Conservation (phyloP, 2,329 filamentous ascomycete species). For the Furcasterigmium sp. region DNA sequence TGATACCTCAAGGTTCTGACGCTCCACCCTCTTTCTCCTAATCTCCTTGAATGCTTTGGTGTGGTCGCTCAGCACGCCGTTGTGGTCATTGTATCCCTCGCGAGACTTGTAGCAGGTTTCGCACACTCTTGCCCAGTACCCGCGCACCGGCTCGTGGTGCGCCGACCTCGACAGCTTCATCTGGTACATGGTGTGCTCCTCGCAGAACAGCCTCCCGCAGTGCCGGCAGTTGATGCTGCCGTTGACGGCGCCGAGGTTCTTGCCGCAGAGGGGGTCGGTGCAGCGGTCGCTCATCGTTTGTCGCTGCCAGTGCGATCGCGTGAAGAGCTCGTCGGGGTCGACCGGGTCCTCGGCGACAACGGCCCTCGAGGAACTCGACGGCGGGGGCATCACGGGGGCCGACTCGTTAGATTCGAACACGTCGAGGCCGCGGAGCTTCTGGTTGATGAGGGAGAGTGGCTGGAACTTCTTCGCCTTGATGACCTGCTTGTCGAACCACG, state of each 20-base stretch:
- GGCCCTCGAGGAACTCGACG: constrained; percentile 18
- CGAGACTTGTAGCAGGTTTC: constrained; percentile 99
- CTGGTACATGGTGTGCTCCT: constrained; percentile 98
- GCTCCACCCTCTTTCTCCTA: constrained; percentile 75
- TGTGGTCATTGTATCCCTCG: constrained; percentile 90
- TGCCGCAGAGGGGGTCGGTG: constrained; percentile 81
- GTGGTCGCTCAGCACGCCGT: constrained; percentile 66
- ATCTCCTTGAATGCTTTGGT: constrained; percentile 64
- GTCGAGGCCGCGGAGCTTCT: constrained; percentile 87
- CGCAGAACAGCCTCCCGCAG: constrained; percentile 90
- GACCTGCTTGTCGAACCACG: constrained; percentile 95
- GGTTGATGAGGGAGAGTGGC: constrained; percentile 83
- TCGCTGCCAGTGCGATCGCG: constrained; percentile 83
- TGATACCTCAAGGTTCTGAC: constrained; percentile 81
- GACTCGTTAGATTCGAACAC: constrained; percentile 91
- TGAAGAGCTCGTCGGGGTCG: constrained; percentile 89
- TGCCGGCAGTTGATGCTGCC: constrained; percentile 90
- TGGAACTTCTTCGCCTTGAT: constrained; percentile 91
- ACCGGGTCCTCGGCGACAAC: constrained; percentile 35
- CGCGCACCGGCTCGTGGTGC: constrained; percentile 81
- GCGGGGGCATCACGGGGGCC: constrained; percentile 19
- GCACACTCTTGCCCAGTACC: constrained; percentile 91
- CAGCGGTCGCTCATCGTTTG: constrained; percentile 70
- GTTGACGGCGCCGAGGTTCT: constrained; percentile 70
- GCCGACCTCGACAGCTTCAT: constrained; percentile 94